A percentile compares a stretch with the other conserved stretches of the same genome.
Conservation (phyloP, 305 asterid species). For the Fraxinus xanthoxyloides region DNA sequence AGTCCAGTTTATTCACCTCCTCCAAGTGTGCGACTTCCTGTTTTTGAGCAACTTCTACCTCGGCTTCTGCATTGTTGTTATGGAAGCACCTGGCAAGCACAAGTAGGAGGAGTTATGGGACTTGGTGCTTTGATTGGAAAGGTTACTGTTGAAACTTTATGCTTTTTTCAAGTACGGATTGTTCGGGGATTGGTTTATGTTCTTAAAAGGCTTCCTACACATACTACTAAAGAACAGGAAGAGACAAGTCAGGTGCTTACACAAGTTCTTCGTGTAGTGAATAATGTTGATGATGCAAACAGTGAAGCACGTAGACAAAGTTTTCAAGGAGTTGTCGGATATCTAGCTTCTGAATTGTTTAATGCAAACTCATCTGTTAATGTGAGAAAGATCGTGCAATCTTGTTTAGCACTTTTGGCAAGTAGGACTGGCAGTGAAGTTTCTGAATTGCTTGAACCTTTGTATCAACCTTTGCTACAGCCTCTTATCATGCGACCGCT, state of each 20-base stretch:
- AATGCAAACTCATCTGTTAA: constrained; percentile 84
- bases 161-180: constrained; percentile 81
- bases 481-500: constrained; percentile 89
- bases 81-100: constrained; percentile 97
- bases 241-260: constrained; percentile 99
- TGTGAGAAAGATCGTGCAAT: constrained; percentile 94
- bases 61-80: constrained; percentile 93
- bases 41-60: constrained; percentile 97
- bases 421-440: constrained; percentile 99
- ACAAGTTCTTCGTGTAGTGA: constrained; percentile 96
- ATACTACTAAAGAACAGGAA: constrained; percentile 94
- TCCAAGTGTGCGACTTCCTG: constrained; percentile 88
- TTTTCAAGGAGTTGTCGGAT: constrained; percentile 94
- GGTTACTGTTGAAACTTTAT: constrained; percentile 87
- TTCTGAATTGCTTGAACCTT: constrained; percentile 95
- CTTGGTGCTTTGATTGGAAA: constrained; percentile 96
- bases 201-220: constrained; percentile 92
- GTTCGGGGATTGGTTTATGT: constrained; percentile 92
- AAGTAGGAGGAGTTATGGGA: constrained; percentile 98
- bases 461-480: constrained; percentile 91
- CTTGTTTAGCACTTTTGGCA: constrained; percentile 97
- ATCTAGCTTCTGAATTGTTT: constrained; percentile 87
- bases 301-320: constrained; percentile 90
- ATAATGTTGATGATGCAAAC: constrained; percentile 96
- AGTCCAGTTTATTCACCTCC: constrained; percentile 99